Conservation (phyloP, 148 eudicot species). For the Spergularia bocconei region DNA sequence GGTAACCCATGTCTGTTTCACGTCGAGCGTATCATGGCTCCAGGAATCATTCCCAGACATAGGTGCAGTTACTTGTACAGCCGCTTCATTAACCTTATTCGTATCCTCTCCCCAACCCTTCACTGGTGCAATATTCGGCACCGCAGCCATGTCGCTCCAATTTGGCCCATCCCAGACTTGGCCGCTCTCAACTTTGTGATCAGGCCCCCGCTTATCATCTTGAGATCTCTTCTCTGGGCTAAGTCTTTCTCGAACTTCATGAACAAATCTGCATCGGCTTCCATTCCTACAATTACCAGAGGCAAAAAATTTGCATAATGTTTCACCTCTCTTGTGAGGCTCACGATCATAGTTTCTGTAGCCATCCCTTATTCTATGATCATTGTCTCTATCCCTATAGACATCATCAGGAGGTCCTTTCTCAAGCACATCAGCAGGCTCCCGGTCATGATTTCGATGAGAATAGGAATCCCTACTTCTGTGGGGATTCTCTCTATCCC, state of each 20-base stretch:
- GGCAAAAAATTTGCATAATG: slow-evolving; percentile 42
- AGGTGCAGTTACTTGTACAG: slow-evolving; percentile 8
- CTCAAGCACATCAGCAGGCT: slow-evolving; percentile 19
- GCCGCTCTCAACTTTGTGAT: slow-evolving; percentile 27
- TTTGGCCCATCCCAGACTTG: slow-evolving; percentile 37
- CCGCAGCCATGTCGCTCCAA: slow-evolving; percentile 31
- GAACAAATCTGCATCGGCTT: slow-evolving; percentile 39
- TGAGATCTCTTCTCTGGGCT: slow-evolving; percentile 31
- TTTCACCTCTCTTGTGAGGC: slow-evolving; percentile 27
- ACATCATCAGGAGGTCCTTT: slow-evolving; percentile 24
- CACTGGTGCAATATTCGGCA: slow-evolving; percentile 17
- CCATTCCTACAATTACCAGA: slow-evolving; percentile 44
- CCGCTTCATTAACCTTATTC: slow-evolving; percentile 19
- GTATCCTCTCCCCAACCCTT: slow-evolving; percentile 31
- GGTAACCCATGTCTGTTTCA: slow-evolving; percentile 29
- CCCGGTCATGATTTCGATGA: slow-evolving; percentile 25
- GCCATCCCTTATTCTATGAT: slow-evolving; percentile 19
- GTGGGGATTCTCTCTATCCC: neutral
- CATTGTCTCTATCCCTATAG: slow-evolving; percentile 20
- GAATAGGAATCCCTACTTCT: slow-evolving; percentile 10
- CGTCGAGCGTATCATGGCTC: slow-evolving; percentile 24
- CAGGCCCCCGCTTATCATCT: slow-evolving; percentile 26
- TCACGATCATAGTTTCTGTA: slow-evolving; percentile 32
- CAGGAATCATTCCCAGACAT: slow-evolving; percentile 25
- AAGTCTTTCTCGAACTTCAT: slow-evolving; percentile 28